Percentiles rank a stretch among this genome's conserved stretches.
Evolutionary conservation across 768 basidiomycete genomes (phyloP).

Genomic region (Hypholoma fasciculare): DNA sequence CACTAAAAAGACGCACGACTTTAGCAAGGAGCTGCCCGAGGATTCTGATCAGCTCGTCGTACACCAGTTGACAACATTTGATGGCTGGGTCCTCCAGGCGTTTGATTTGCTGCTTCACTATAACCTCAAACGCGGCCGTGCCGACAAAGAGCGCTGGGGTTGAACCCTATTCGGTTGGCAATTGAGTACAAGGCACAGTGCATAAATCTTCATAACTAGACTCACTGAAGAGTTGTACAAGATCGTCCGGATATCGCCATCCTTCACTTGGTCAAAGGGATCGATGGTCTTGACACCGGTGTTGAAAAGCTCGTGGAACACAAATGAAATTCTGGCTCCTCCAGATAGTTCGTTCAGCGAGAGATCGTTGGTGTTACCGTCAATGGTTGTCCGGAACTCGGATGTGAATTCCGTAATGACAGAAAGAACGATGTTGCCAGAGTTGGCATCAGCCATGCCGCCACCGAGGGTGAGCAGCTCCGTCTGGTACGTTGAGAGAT

Average conservation of each 20-base stretch:
- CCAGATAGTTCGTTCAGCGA: constrained; percentile 96
- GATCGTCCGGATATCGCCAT: constrained; percentile 94
- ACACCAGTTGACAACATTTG: constrained; percentile 94
- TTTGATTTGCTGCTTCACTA: constrained; percentile 99
- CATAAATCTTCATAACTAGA: constrained; percentile 12
- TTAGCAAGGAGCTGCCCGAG: constrained; percentile 88
- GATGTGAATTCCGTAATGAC: constrained; percentile 98
- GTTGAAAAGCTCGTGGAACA: constrained; percentile 98
- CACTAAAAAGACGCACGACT: constrained; percentile 60
- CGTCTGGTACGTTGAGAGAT: constrained; percentile 83
- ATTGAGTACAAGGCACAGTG: not conserved
- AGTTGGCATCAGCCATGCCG: constrained; percentile 78
- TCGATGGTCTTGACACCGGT: constrained; percentile 95
- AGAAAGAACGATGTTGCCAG: constrained; percentile 90
- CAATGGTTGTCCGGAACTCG: constrained; percentile 95
- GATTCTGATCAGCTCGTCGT: constrained; percentile 97
- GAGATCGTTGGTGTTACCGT: constrained; percentile 96
- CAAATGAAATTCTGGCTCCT: constrained; percentile 97
- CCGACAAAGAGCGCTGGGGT: constrained; percentile 97
- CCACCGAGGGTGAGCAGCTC: constrained; percentile 89
- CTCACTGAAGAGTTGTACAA: constrained; percentile 96
- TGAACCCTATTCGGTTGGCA: constrained; percentile 64
- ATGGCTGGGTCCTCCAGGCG: constrained; percentile 91
- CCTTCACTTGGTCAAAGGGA: constrained; percentile 98
- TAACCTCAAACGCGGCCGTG: constrained; percentile 96